These are phyloP conservation scores for Shiraia sp. DNA, from an alignment of 2,329 filamentous ascomycete species.

Conservation along the genomic window DNA sequence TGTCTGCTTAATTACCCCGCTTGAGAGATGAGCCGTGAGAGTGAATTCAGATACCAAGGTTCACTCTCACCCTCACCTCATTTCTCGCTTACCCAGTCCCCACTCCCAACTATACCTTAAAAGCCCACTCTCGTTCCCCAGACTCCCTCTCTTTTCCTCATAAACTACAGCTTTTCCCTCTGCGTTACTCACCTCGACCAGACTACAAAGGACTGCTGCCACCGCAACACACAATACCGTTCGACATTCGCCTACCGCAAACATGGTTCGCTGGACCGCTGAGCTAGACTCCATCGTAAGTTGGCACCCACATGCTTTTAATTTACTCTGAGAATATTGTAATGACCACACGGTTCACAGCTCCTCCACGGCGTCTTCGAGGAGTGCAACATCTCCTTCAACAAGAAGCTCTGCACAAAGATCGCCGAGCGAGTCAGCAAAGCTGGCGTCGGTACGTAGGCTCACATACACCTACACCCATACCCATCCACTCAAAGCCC, in stretches of 20 bases:
- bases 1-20: too few relatives aligned
- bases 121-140: too few relatives aligned
- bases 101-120: too few relatives aligned
- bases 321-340: background rate
- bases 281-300: slow-evolving; percentile 4
- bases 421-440: slow-evolving; percentile 11
- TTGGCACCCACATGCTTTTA: background rate
- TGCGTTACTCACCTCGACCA: background rate
- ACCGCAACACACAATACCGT: background rate
- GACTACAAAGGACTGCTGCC: background rate
- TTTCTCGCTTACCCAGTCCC: too few relatives aligned
- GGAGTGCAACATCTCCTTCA: slow-evolving; percentile 8
- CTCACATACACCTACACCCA: background rate
- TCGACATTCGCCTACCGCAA: background rate
- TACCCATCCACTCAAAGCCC: background rate
- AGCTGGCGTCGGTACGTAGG: slow-evolving; percentile 9
- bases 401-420: slow-evolving; percentile 14
- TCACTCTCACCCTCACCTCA: too few relatives aligned
- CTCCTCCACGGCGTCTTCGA: slow-evolving; percentile 1
- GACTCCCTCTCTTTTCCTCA: too few relatives aligned
- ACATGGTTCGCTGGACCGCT: background rate
- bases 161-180: background rate
- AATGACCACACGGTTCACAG: background rate
- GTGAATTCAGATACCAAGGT: too few relatives aligned
- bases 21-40: too few relatives aligned